Percentiles rank a stretch among this genome's conserved stretches.
Conservation (phyloP, 257 asterid genomes). For the Scutellaria barbata region DNA sequence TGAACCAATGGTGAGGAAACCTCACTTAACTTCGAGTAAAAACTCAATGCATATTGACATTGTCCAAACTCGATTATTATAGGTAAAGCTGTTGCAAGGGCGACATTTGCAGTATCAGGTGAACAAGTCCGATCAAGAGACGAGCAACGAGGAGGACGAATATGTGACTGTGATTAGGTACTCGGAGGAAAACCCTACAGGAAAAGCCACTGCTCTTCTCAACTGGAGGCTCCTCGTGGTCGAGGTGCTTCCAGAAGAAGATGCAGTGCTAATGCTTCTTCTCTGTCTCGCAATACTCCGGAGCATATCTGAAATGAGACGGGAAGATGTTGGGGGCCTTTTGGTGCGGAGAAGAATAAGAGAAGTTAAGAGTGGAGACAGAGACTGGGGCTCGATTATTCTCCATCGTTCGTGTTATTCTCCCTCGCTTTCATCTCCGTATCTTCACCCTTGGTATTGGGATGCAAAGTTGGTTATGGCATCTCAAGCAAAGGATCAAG, state of each 20-base stretch:
- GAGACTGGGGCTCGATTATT: conserved; percentile 85
- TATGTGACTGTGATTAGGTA: conserved; percentile 67
- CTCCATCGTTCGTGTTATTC: conserved; percentile 61
- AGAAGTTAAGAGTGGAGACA: conserved; percentile 71
- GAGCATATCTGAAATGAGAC: conserved; percentile 66
- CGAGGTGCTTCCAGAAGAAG: conserved; percentile 84
- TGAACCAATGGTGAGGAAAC: conserved; percentile 51
- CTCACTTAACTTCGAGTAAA: not conserved
- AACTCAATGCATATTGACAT: not conserved
- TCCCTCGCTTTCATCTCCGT: conserved; percentile 44
- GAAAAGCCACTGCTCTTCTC: conserved; percentile 86
- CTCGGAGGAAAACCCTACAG: conserved; percentile 68
- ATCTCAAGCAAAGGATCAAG: conserved; percentile 49
- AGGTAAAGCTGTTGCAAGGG: conserved; percentile 77
- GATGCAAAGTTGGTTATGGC: conserved; percentile 58
- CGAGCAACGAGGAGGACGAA: conserved; percentile 52
- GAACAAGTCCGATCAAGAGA: conserved; percentile 34
- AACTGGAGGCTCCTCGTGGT: conserved; percentile 79
- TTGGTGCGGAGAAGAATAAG: conserved; percentile 69
- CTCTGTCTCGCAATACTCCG: conserved; percentile 61
- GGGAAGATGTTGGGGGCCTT: conserved; percentile 69
- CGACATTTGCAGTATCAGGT: conserved; percentile 72
- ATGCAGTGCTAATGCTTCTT: conserved; percentile 73
- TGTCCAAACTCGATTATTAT: conserved; percentile 13
- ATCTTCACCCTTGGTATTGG: conserved; percentile 87